Evolutionary conservation across 1,284 basidiomycete species (phyloP).

Genomic region (Vanrija humicola): DNA sequence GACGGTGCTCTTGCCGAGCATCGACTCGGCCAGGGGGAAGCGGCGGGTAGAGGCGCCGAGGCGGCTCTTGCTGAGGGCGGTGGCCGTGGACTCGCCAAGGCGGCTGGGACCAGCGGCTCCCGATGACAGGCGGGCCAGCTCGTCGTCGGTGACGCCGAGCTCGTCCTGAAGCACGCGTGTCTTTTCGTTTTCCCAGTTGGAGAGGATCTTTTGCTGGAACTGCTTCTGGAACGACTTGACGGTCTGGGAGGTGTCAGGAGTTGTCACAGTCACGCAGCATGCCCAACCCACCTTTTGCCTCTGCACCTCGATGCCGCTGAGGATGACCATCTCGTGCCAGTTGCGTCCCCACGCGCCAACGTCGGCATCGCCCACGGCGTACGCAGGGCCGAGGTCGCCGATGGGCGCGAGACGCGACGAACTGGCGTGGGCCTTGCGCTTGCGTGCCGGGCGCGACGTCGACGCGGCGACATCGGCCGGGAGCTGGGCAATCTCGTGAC

Average conservation of each 20-base stretch:
- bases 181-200: conserved; percentile 45
- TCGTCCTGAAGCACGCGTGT: conserved; percentile 43
- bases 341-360: conserved; percentile 44
- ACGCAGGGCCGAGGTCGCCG: conserved; percentile 29
- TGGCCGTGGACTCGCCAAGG: conserved; percentile 19
- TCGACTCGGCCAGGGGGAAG: conserved; percentile 40
- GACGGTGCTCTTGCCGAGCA: conserved; percentile 24
- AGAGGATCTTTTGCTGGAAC: conserved; percentile 40
- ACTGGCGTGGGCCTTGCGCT: conserved; percentile 10
- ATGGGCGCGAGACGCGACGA: conserved; percentile 19
- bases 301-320: conserved; percentile 44
- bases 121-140: conserved; percentile 28
- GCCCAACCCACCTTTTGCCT: conserved; percentile 31
- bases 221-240: conserved; percentile 44
- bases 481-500: conserved; percentile 40
- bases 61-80: conserved; percentile 26
- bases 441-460: conserved; percentile 17
- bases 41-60: conserved; percentile 30
- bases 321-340: conserved; percentile 48
- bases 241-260: conserved; percentile 21
- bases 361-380: conserved; percentile 34
- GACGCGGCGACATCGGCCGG: conserved; percentile 18
- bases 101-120: conserved; percentile 3
- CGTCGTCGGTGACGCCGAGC: conserved; percentile 45
- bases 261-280: neutral